A percentile compares a stretch with the other conserved stretches of the same genome.
Conservation (phyloP, 1,284 basidiomycete genomes). For the Ceratobasidium papillatum region DNA sequence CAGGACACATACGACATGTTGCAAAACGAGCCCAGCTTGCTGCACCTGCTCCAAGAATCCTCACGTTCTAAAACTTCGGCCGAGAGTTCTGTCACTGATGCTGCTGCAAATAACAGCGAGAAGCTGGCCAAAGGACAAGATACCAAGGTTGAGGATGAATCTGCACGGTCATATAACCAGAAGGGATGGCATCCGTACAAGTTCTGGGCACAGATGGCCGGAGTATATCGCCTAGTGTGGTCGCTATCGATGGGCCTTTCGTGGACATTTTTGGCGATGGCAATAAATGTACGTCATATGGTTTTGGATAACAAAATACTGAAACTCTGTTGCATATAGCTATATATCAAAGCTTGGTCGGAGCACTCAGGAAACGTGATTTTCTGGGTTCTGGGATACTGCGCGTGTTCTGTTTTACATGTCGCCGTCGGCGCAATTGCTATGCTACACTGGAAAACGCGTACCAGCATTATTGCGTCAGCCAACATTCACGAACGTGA, state of each 20-base stretch:
- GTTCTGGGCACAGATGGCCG: slow-evolving; percentile 15
- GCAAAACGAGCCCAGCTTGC: not conserved
- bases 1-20: not conserved
- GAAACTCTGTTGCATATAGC: not conserved
- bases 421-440: not conserved
- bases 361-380: not conserved
- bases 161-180: not conserved
- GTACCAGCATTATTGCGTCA: not conserved
- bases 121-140: not conserved
- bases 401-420: not conserved
- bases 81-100: not conserved
- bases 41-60: not conserved
- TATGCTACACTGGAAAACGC: not conserved
- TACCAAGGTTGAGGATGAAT: not conserved
- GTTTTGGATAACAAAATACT: not conserved
- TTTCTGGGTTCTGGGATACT: slow-evolving; percentile 1
- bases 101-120: not conserved
- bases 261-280: not conserved
- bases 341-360: slow-evolving; percentile 11
- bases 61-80: not conserved
- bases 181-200: slow-evolving; percentile 11
- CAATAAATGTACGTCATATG: not conserved
- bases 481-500: slow-evolving; percentile 1
- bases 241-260: not conserved
- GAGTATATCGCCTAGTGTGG: not conserved